phyloP scores from a whole-genome alignment of 2,329 filamentous ascomycete genomes.

The Curvularia lunata region DNA sequence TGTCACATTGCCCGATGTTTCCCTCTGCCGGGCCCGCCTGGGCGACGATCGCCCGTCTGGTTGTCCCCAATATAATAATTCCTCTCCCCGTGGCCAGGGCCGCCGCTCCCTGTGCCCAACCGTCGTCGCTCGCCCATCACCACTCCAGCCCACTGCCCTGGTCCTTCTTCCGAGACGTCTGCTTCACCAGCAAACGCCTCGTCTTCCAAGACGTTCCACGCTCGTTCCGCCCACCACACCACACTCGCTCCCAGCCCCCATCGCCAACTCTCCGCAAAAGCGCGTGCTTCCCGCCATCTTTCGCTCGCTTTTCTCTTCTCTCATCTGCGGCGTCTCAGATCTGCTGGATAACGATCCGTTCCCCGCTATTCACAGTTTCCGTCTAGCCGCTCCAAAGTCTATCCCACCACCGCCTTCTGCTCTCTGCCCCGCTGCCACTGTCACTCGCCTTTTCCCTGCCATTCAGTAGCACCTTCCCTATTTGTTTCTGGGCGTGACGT shows the following conservation, averaged over 20 bases:
- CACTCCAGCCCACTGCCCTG: constrained; percentile 1
- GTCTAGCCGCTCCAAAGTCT: constrained; percentile 1
- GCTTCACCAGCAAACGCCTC: constrained; percentile 35
- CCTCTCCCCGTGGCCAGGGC: constrained; percentile 21
- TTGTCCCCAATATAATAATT: constrained; percentile 39
- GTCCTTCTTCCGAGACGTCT: constrained; percentile 12
- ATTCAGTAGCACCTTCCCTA: constrained; percentile 22
- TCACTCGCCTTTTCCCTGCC: background rate
- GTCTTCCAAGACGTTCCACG: constrained; percentile 37
- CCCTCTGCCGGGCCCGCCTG: constrained; percentile 27
- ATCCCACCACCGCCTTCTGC: background rate
- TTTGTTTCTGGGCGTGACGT: constrained; percentile 22
- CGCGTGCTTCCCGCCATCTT: constrained; percentile 9
- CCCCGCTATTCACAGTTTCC: constrained; percentile 4
- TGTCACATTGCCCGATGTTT: constrained; percentile 34
- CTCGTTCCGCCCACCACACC: constrained; percentile 38
- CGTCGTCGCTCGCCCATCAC: background rate
- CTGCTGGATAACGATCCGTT: constrained; percentile 16
- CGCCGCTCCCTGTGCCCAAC: constrained; percentile 18
- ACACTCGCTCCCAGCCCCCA: constrained; percentile 7
- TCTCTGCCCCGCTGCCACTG: background rate
- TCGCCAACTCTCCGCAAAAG: no score
- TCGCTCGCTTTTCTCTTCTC: constrained; percentile 24
- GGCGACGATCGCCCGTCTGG: constrained; percentile 27
- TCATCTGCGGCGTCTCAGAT: constrained; percentile 19